Base-by-base conservation (phyloP, 108 stramenopile species). In the Skeletonema marinoi region DNA sequence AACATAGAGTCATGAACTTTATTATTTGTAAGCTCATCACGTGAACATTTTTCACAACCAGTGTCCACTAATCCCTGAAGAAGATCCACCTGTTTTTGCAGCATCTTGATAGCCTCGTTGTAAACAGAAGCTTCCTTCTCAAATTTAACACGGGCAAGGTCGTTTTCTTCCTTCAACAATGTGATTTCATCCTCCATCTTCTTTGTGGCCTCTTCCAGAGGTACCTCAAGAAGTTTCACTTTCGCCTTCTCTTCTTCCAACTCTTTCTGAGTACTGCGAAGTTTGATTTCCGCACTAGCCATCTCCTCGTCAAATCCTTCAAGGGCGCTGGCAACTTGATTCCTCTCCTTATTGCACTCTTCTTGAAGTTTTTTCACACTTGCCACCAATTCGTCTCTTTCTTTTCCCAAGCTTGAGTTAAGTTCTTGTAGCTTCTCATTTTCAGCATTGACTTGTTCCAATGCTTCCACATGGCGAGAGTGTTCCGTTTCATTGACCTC, bases 251-350 rank as follows among this genome's bases (percentile, higher is more conserved):
- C 75, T 19, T 39, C 48, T 35, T 81, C 80, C 21, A 81, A 74
- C 61, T 75, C 65, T 25, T 75, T 70, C 46, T 68, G 19, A 12
- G 72, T 60, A 58, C 71, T 71, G 11, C 72, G 75, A 42, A 82
- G 58, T 46, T 76, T 75, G n/a, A 60, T 39, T 41, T 76, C 81
- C 0, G 81, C 81, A 66, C 62, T 75, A 0, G 60, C 72, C 71
- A 82, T 71, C 62, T 82, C 81, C 17, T 75, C 71, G 35, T 82
- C 81, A 59, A 82, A 82, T 14, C 81, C 75, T 13, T 60, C 17
- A 31, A 82, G 62, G 11, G 75, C 75, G 19, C 19, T 65, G 25
- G 81, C 66, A 73, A 82, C 72, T 64, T 71, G 66, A 32, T 63
- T 50, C 25, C 81, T 75, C 29, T 76, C 81, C 14, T 61, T 42